phyloP scores from a whole-genome alignment of 106 monocot genomes.

The Vanilla planifolia region DNA sequence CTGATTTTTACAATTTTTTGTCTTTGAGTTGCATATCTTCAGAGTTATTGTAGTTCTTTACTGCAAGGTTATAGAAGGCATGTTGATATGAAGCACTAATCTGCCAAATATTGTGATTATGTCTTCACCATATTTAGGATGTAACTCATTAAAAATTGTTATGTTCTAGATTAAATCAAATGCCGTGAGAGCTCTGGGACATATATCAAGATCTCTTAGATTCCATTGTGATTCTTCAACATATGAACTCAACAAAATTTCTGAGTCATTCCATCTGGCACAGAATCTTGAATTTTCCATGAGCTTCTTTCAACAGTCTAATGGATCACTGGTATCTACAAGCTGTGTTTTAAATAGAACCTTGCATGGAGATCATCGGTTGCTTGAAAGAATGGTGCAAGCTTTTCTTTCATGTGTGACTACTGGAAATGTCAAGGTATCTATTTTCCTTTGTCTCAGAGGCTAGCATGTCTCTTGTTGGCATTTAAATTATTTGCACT shows the following conservation, averaged over 20 bases:
- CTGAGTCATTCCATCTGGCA: neutral
- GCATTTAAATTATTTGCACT: neutral
- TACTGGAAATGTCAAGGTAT: slow-evolving; percentile 99
- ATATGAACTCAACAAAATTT: slow-evolving; percentile 4
- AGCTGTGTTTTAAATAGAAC: slow-evolving; percentile 10
- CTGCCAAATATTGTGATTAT: neutral
- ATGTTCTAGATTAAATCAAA: slow-evolving; percentile 77
- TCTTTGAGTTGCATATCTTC: too few species aligned
- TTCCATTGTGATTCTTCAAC: slow-evolving; percentile 33
- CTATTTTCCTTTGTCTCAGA: neutral
- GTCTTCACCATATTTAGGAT: neutral
- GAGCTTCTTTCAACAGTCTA: neutral
- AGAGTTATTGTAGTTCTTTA: too few species aligned
- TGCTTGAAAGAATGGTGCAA: slow-evolving; percentile 94
- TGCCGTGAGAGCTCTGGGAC: slow-evolving; percentile 97
- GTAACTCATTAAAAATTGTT: neutral
- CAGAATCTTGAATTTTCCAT: neutral
- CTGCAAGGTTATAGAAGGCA: too few species aligned
- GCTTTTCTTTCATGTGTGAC: slow-evolving; percentile 98
- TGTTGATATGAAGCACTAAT: neutral
- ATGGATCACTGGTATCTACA: neutral
- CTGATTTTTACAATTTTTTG: too few species aligned
- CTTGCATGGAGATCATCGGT: slow-evolving; percentile 28
- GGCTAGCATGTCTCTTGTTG: too few species aligned
- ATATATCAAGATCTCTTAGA: slow-evolving; percentile 85